Evolutionary conservation across 169 alveolate genomes (phyloP).

Genomic region (Cryptosporidium ubiquitum): DNA sequence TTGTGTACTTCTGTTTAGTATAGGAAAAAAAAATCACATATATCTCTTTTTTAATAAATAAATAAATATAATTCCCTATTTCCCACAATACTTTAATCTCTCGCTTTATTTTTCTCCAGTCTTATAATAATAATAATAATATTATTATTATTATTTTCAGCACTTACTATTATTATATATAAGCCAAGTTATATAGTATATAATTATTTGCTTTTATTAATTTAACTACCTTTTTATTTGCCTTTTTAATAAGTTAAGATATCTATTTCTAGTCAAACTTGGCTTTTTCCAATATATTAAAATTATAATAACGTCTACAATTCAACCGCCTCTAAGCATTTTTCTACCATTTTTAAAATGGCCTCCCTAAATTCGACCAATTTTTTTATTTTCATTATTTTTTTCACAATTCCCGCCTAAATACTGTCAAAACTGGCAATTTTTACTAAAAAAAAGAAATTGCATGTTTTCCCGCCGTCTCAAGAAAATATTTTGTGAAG

Average conservation of each 20-base stretch:
- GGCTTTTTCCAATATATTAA: background rate
- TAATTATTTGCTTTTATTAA: background rate
- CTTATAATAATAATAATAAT: background rate
- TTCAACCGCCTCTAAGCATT: background rate
- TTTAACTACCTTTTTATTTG: too few relatives aligned
- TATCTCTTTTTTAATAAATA: background rate
- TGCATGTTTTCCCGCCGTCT: slow-evolving; percentile 49
- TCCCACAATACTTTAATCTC: slow-evolving; percentile 14
- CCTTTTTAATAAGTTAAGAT: too few relatives aligned
- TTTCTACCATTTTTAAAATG: background rate
- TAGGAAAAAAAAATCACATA: slow-evolving; percentile 22
- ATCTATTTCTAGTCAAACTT: background rate
- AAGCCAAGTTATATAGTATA: background rate
- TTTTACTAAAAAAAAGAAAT: background rate
- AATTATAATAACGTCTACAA: background rate
- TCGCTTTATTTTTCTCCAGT: background rate
- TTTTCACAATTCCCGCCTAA: slow-evolving; percentile 1
- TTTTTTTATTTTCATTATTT: background rate
- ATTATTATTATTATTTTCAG: background rate
- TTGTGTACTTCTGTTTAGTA: background rate
- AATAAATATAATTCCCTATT: background rate
- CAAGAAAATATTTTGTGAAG: background rate
- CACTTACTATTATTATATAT: too few relatives aligned
- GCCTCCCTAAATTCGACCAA: background rate
- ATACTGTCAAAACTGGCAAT: background rate